Conservation (phyloP, 805 yeast species). For the Kazachstania psychrophila region DNA sequence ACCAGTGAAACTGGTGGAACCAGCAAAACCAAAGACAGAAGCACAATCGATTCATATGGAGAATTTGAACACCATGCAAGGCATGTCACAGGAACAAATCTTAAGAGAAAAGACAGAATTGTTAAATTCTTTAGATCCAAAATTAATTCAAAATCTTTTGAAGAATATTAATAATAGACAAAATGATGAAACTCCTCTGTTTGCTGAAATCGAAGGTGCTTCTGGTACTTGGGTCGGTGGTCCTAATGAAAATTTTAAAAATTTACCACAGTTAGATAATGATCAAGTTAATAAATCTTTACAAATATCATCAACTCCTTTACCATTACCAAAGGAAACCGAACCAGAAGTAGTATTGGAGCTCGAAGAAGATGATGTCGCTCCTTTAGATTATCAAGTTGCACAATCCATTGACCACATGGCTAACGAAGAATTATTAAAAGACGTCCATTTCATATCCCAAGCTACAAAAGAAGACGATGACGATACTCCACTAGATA, state of each 20-base stretch:
- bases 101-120: conserved; percentile 57
- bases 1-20: not conserved
- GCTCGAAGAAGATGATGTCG: conserved; percentile 43
- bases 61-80: conserved; percentile 50
- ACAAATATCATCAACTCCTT: not conserved
- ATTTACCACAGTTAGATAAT: conserved; percentile 22
- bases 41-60: conserved; percentile 70
- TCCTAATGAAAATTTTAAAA: conserved; percentile 11
- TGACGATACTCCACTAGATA: conserved; percentile 36
- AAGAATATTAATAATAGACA: conserved; percentile 46
- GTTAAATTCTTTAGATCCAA: conserved; percentile 58
- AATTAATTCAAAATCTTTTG: conserved; percentile 48
- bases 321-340: conserved; percentile 19
- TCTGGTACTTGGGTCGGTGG: conserved; percentile 33
- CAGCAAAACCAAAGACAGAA: conserved; percentile 35
- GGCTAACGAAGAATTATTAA: conserved; percentile 34
- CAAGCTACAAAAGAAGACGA: conserved; percentile 23
- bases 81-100: conserved; percentile 60
- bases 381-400: conserved; percentile 42
- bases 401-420: conserved; percentile 37
- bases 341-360: conserved; percentile 29
- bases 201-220: conserved; percentile 30
- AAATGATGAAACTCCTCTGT: conserved; percentile 32
- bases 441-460: conserved; percentile 57
- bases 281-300: conserved; percentile 23